phyloP scores from a whole-genome alignment of 495 filamentous ascomycete species.

The Daldinia caldariorum region DNA sequence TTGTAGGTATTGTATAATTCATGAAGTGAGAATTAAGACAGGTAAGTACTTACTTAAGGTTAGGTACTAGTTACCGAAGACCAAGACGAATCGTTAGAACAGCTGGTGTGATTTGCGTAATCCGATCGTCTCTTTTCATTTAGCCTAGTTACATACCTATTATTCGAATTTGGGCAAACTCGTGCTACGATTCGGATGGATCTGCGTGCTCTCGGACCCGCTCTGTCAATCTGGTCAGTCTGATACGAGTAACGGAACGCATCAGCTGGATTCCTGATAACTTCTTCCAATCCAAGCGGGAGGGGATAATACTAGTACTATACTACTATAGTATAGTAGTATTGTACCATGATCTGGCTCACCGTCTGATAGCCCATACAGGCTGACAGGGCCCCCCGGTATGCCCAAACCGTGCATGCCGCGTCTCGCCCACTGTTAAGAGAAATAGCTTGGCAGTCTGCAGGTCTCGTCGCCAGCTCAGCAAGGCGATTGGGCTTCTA shows the following conservation, averaged over 20 bases:
- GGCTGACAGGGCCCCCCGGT: not conserved
- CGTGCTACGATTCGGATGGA: not conserved
- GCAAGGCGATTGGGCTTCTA: conserved; percentile 2
- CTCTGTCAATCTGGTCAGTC: too few relatives aligned
- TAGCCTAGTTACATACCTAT: not conserved
- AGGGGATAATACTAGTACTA: not conserved
- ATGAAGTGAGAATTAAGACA: not conserved
- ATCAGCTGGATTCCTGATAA: not conserved
- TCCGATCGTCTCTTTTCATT: not conserved
- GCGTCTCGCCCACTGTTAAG: conserved; percentile 4
- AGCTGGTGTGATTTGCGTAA: not conserved
- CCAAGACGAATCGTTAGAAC: not conserved
- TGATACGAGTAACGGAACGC: not conserved
- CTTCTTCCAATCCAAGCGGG: not conserved
- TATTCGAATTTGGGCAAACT: not conserved
- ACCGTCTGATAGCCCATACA: conserved; percentile 3
- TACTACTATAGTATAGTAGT: too few relatives aligned
- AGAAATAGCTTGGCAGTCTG: not conserved
- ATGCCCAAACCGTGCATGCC: conserved; percentile 1
- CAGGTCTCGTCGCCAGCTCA: conserved; percentile 1
- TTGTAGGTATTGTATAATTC: not conserved
- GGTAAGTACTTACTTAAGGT: too few relatives aligned
- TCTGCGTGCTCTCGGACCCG: not conserved
- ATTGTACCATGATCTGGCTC: not conserved
- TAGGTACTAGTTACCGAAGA: too few relatives aligned